Base-by-base conservation (phyloP, 805 yeast genomes). In the Monosporozyma yasuniensis region DNA sequence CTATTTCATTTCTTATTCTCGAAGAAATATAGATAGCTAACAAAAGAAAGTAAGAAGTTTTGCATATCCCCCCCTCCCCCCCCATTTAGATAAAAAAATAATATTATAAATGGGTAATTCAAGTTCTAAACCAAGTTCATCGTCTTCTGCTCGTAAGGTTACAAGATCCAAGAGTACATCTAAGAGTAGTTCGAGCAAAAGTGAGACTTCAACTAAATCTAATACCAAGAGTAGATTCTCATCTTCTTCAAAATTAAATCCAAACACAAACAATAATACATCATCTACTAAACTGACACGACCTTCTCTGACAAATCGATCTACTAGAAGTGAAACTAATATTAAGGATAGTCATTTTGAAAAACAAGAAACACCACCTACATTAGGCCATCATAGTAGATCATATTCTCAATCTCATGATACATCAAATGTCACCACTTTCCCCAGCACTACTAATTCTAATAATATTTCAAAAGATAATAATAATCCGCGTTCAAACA, bases 81-180 rank as follows among this genome's bases (percentile, higher is more conserved):
- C 7, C 2, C n/a, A 12, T 32, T 14, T 32, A 6, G 16, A 3
- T 34, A 4, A 23, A 25, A 18, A 23, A 12, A n/a, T n/a, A n/a
- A n/a, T n/a, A n/a, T n/a, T n/a, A n/a, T n/a, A n/a, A n/a, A 78
- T 78, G 81, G 83, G 81, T 56, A 78, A 78, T 60, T 67, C 75
- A 32, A 67, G 75, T 46, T 76, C 81, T 19, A 77, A 75, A 60
- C 68, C 61, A 10, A 48, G 25, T 48, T 58, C 54, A 5, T 19
- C 53, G 2, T 50, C 58, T 11, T 30, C 54, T 42, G 32, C 19
- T 25, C 34, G 34, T 25, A 42, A 42, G 4, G 44, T 42, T 23
- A 39, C 52, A 22, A 46, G 42, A 32, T 11, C 44, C 2, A 27
- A 30, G 43, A 37, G 44, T 28, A 43, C 23, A 27, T 23, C 39